Evolutionary conservation across 208 protist species (phyloP).

Genomic region (Trypanosoma conorhini): DNA sequence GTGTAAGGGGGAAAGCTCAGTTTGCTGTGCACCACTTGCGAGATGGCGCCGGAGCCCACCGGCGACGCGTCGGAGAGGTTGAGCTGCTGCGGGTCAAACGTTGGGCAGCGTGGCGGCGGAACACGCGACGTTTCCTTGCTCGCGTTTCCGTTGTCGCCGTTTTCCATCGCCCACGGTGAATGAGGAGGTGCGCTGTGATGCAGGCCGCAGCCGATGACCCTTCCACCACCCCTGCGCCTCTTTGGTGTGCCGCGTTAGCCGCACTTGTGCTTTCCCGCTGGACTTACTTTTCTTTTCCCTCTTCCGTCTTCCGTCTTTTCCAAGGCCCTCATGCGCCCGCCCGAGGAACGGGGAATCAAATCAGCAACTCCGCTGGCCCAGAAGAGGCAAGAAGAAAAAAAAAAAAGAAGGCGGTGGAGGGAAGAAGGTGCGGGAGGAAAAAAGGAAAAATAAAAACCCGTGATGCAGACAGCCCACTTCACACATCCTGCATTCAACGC

Average conservation of each 20-base stretch:
- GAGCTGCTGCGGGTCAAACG: conserved; percentile 67
- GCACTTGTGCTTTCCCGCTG: too few species aligned
- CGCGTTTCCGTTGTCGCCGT: not conserved
- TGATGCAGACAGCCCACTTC: too few species aligned
- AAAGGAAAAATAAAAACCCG: too few species aligned
- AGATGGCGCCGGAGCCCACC: conserved; percentile 83
- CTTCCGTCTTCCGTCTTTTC: not conserved
- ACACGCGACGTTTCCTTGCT: not conserved
- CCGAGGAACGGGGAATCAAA: too few species aligned
- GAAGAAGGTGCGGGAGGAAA: too few species aligned
- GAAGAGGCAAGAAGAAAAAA: not conserved
- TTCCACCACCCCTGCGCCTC: too few species aligned
- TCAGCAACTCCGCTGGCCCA: not conserved
- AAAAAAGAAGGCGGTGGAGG: not conserved
- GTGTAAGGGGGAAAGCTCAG: conserved; percentile 29
- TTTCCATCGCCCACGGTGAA: not conserved
- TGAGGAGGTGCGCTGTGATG: not conserved
- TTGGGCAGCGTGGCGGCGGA: conserved; percentile 7
- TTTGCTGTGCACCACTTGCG: conserved; percentile 63
- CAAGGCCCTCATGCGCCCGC: not conserved
- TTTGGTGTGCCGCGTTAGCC: too few species aligned
- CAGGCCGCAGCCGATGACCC: too few species aligned
- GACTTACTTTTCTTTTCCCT: conserved; percentile 12
- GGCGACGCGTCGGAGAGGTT: conserved; percentile 50
- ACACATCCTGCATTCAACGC: not conserved